Percentiles rank a stretch among this genome's conserved stretches.
phyloP scores from a whole-genome alignment of 2,329 filamentous ascomycete genomes.

The Cladophialophora immunda region DNA sequence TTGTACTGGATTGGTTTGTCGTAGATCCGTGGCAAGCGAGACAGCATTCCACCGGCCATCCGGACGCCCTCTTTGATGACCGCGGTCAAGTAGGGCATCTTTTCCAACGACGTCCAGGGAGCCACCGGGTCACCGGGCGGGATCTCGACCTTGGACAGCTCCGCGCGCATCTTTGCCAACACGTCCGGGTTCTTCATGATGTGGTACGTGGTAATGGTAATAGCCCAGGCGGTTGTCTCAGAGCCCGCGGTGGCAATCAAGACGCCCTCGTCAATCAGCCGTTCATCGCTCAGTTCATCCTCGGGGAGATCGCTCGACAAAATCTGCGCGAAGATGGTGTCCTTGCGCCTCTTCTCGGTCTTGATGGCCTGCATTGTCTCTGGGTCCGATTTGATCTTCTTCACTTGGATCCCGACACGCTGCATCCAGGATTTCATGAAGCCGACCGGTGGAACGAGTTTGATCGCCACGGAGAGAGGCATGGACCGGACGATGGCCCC shows the following conservation, averaged over 20 bases:
- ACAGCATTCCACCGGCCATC: conserved; percentile 38
- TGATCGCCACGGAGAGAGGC: conserved; percentile 29
- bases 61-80: conserved; percentile 45
- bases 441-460: conserved; percentile 31
- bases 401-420: conserved; percentile 32
- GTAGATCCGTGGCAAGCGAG: conserved; percentile 35
- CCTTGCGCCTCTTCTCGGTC: conserved; percentile 34
- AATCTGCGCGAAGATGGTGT: conserved; percentile 38
- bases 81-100: conserved; percentile 44
- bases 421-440: conserved; percentile 37
- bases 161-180: conserved; percentile 24
- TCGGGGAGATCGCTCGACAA: conserved; percentile 34
- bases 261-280: conserved; percentile 46
- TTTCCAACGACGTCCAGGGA: conserved; percentile 41
- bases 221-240: conserved; percentile 37
- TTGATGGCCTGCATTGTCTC: conserved; percentile 34
- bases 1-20: conserved; percentile 44
- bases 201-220: conserved; percentile 37
- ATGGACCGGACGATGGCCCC: conserved; percentile 35
- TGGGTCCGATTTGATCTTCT: conserved; percentile 34
- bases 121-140: conserved; percentile 28
- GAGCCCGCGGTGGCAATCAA: conserved; percentile 40
- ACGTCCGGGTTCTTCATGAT: conserved; percentile 32
- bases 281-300: conserved; percentile 41
- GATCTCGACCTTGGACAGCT: conserved; percentile 27